phyloP scores from a whole-genome alignment of 768 basidiomycete species.

The Leccinum longicurvipes region DNA sequence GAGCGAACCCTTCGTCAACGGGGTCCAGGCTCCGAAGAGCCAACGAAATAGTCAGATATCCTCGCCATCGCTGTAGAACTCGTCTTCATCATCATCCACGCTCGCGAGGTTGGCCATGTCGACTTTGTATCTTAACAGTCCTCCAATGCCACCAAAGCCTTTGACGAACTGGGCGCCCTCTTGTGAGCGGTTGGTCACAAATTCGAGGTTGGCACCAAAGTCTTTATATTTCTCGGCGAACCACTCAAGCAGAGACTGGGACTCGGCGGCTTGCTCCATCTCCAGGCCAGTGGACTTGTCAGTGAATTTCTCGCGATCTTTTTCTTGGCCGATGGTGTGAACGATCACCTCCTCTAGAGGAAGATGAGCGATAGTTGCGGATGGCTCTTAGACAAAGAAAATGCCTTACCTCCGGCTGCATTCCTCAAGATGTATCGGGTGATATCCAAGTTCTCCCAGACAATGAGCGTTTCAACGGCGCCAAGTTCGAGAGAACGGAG shows the following conservation, averaged over 20 bases:
- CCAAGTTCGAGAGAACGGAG: constrained; percentile 95
- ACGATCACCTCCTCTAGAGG: constrained; percentile 76
- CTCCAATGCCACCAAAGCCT: constrained; percentile 98
- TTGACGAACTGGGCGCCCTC: constrained; percentile 98
- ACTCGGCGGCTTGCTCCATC: constrained; percentile 88
- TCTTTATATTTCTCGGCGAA: constrained; percentile 98
- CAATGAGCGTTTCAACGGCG: constrained; percentile 93
- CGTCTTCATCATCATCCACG: constrained; percentile 77
- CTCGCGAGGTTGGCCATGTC: constrained; percentile 81
- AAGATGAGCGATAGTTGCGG: not conserved
- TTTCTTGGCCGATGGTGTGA: constrained; percentile 81
- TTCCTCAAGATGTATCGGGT: constrained; percentile 87
- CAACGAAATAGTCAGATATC: constrained; percentile 83
- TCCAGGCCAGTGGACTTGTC: constrained; percentile 94
- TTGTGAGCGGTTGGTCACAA: constrained; percentile 94
- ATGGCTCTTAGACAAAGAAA: not conserved
- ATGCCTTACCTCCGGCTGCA: constrained; percentile 74
- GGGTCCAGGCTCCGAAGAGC: constrained; percentile 89
- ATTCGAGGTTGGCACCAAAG: constrained; percentile 93
- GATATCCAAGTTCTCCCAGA: constrained; percentile 97
- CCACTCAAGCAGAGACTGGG: constrained; percentile 92
- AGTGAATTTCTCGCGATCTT: constrained; percentile 90
- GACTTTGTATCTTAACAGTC: constrained; percentile 94
- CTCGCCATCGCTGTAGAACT: constrained; percentile 76
- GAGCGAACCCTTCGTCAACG: constrained; percentile 58